These are phyloP conservation scores for Linnemannia zychae DNA, from an alignment of 192 early-diverging fungal species.

Conservation along the genomic window DNA sequence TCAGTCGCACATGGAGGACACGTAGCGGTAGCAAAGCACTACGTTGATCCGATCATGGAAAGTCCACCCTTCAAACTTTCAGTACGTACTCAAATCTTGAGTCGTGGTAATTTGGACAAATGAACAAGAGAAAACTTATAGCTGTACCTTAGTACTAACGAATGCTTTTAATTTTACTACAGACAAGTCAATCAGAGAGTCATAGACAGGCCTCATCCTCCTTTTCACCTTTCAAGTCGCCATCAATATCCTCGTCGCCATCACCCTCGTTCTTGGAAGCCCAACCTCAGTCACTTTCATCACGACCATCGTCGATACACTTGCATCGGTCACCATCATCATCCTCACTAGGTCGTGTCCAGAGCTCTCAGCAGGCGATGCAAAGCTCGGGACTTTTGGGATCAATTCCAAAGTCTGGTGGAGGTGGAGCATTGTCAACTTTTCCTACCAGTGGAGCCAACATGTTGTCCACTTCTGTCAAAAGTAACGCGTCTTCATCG, in stretches of 20 bases:
- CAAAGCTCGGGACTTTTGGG: conserved; percentile 18
- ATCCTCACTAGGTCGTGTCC: conserved; percentile 53
- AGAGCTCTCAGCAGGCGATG: conserved; percentile 38
- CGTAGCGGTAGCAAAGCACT: conserved; percentile 31
- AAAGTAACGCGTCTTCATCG: conserved; percentile 49
- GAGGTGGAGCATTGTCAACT: conserved; percentile 11
- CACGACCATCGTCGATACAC: conserved; percentile 41
- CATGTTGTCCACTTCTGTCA: conserved; percentile 51
- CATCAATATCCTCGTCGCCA: conserved; percentile 58
- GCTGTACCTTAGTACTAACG: too few species aligned
- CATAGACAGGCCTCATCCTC: conserved; percentile 28
- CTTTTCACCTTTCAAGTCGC: conserved; percentile 59
- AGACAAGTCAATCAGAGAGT: conserved; percentile 47
- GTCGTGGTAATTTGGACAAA: too few species aligned
- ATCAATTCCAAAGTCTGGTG: conserved; percentile 23
- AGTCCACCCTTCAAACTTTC: conserved; percentile 46
- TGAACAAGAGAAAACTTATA: too few species aligned
- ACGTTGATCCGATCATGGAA: conserved; percentile 43
- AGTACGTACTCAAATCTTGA: neutral
- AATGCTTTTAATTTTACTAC: neutral
- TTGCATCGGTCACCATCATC: conserved; percentile 50
- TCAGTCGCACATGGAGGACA: conserved; percentile 32
- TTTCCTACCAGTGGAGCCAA: conserved; percentile 15
- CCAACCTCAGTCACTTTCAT: conserved; percentile 29
- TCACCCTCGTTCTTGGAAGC: conserved; percentile 46